Conservation (phyloP, 139 green algal genomes). For the Volvox africanus region DNA sequence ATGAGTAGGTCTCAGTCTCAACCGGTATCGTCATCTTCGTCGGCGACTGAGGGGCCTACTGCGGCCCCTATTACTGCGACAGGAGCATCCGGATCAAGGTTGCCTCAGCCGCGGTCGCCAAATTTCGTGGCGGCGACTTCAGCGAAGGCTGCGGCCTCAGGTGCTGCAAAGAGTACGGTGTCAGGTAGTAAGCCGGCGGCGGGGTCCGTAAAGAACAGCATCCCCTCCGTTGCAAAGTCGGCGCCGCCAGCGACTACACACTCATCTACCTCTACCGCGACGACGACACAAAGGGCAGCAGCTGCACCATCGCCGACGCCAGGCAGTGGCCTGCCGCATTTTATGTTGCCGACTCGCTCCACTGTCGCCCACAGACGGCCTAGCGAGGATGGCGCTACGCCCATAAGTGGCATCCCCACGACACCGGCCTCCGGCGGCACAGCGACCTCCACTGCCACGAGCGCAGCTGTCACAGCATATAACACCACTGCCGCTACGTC, state of each 20-base stretch:
- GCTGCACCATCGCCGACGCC: neutral
- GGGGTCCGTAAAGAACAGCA: neutral
- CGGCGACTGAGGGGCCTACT: too few relatives aligned
- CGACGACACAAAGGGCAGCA: neutral
- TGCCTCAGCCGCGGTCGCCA: neutral
- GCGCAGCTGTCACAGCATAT: neutral
- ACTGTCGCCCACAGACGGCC: constrained; percentile 20
- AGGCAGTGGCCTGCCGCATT: constrained; percentile 14
- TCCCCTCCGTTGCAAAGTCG: neutral
- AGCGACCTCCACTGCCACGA: neutral
- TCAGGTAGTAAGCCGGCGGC: neutral
- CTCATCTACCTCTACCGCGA: too few relatives aligned
- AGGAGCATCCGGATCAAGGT: neutral
- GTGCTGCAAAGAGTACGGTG: neutral
- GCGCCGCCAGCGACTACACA: neutral
- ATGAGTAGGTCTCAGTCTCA: too few relatives aligned
- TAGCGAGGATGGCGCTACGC: constrained; percentile 20
- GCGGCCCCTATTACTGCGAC: too few relatives aligned
- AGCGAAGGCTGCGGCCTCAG: too few relatives aligned
- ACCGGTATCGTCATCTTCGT: too few relatives aligned
- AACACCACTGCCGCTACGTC: neutral
- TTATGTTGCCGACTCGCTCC: constrained; percentile 40
- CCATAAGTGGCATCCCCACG: neutral
- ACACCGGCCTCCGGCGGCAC: neutral
- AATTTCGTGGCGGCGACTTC: too few relatives aligned